A percentile compares a stretch with the other conserved stretches of the same genome.
Evolutionary conservation across 768 basidiomycete genomes (phyloP).

Genomic region (Amanita molliuscula): DNA sequence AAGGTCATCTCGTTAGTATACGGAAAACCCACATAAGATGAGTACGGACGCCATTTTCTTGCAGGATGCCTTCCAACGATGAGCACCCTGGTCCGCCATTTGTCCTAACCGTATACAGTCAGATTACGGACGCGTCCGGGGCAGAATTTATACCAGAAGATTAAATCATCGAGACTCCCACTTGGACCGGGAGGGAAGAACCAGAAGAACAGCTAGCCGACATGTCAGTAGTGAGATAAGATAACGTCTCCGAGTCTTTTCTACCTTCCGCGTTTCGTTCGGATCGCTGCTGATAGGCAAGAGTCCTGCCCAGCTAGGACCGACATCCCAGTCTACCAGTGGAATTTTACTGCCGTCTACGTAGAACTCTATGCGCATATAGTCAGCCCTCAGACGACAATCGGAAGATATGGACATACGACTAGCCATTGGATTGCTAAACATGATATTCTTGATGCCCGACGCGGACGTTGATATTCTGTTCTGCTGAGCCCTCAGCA

Average conservation of each 20-base stretch:
- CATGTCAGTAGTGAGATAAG: neutral
- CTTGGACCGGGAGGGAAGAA: slow-evolving; percentile 72
- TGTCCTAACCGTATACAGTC: slow-evolving; percentile 33
- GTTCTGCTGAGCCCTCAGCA: neutral
- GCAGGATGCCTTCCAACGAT: slow-evolving; percentile 57
- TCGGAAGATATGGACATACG: slow-evolving; percentile 24
- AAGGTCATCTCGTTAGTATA: neutral
- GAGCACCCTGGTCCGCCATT: slow-evolving; percentile 80
- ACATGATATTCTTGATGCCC: slow-evolving; percentile 51
- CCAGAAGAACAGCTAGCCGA: slow-evolving; percentile 66
- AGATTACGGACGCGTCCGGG: neutral
- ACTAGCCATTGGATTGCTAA: slow-evolving; percentile 55
- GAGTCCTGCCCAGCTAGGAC: slow-evolving; percentile 67
- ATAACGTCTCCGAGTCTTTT: neutral
- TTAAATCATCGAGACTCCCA: slow-evolving; percentile 62
- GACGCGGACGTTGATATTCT: neutral
- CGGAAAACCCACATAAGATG: neutral
- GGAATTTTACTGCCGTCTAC: slow-evolving; percentile 61
- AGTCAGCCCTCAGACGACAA: neutral
- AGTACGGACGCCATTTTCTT: slow-evolving; percentile 60
- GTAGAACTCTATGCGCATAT: slow-evolving; percentile 41
- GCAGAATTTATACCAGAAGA: slow-evolving; percentile 48
- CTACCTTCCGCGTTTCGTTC: slow-evolving; percentile 61
- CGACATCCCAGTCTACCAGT: slow-evolving; percentile 61
- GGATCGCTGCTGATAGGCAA: slow-evolving; percentile 52